Percentiles rank a stretch among this genome's conserved stretches.
phyloP scores from a whole-genome alignment of 2,329 filamentous ascomycete species.

The Hansfordia pulvinata region DNA sequence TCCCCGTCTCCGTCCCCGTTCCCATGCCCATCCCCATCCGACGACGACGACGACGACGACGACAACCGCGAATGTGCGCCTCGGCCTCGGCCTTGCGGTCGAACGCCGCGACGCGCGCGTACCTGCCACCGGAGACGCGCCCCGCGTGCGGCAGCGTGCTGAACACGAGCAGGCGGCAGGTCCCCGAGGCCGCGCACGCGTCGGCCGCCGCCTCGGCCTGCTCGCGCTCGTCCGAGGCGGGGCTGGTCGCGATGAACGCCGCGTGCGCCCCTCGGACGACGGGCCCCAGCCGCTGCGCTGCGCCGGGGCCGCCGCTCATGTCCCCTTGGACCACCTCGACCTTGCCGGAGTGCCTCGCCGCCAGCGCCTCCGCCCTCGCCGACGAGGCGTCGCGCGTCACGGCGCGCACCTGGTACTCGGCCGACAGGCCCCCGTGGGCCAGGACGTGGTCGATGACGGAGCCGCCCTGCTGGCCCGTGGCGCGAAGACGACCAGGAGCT shows the following conservation, averaged over 20 bases:
- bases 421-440: background rate
- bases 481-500: conserved; percentile 1
- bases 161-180: background rate
- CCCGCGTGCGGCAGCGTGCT: conserved; percentile 1
- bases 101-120: background rate
- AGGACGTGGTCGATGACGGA: conserved; percentile 1
- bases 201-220: background rate
- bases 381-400: conserved; percentile 1
- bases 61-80: background rate
- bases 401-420: background rate
- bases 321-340: background rate
- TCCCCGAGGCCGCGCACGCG: background rate
- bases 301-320: background rate
- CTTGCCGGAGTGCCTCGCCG: background rate
- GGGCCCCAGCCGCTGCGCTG: no score
- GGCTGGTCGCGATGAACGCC: no score
- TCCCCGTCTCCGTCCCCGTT: no score
- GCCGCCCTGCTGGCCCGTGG: conserved; percentile 1
- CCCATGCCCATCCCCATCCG: no score
- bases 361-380: background rate
- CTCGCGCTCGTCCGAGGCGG: no score
- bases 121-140: background rate
- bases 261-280: background rate
- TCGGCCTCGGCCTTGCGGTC: background rate
- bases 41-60: background rate